Percentiles rank a stretch among this genome's conserved stretches.
These are phyloP conservation scores for Usnea hakonensis DNA, from an alignment of 495 filamentous ascomycete species.

Conservation along the genomic window DNA sequence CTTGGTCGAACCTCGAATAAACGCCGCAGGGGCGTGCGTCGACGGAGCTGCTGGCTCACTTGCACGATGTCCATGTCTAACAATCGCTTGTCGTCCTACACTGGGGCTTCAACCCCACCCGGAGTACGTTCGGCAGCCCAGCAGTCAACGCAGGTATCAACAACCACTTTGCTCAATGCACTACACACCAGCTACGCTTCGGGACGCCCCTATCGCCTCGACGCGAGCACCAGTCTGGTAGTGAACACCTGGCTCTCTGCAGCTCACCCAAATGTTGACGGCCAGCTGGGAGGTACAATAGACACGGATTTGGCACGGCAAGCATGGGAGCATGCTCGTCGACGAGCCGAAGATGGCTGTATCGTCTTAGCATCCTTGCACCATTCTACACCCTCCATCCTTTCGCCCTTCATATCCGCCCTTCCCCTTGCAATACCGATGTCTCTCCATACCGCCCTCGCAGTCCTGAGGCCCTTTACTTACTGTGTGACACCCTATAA, in stretches of 20 bases:
- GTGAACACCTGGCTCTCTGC: constrained; percentile 94
- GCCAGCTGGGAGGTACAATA: constrained; percentile 63
- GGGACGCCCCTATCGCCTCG: constrained; percentile 69
- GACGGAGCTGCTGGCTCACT: not conserved
- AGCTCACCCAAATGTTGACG: constrained; percentile 54
- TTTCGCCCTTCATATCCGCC: constrained; percentile 72
- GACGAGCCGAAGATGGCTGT: constrained; percentile 92
- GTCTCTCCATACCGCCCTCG: constrained; percentile 64
- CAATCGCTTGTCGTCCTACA: constrained; percentile 82
- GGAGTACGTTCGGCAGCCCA: constrained; percentile 52
- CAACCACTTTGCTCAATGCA: constrained; percentile 83
- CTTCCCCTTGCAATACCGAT: constrained; percentile 71
- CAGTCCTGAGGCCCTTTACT: constrained; percentile 75
- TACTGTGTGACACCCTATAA: constrained; percentile 83
- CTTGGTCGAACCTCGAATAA: not conserved
- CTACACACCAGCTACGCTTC: constrained; percentile 85
- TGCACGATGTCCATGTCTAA: constrained; percentile 49
- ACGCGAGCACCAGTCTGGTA: constrained; percentile 85
- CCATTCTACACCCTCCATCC: constrained; percentile 73
- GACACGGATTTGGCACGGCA: constrained; percentile 70
- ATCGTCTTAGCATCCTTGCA: constrained; percentile 84
- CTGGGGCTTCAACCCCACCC: constrained; percentile 57
- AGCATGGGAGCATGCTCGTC: constrained; percentile 94
- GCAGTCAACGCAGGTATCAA: constrained; percentile 75
- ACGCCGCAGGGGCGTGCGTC: not conserved